Evolutionary conservation across 2,329 filamentous ascomycete species (phyloP).

Genomic region (Eutypa lata): DNA sequence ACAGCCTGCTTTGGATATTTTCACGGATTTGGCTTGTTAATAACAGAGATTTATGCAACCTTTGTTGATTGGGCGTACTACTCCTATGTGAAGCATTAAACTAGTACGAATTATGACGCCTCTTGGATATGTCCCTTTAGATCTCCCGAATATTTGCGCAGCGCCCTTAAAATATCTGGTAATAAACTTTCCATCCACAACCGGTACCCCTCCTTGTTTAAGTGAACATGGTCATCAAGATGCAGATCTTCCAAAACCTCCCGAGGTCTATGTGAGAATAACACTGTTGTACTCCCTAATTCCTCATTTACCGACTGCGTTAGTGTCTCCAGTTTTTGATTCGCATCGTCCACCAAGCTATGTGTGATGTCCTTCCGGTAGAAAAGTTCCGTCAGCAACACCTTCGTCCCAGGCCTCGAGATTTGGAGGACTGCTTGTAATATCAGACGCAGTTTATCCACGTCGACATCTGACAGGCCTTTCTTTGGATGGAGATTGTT

Average conservation of each 20-base stretch:
- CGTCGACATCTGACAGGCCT: conserved; percentile 7
- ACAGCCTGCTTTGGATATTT: no score
- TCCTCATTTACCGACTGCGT: background rate
- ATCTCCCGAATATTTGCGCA: background rate
- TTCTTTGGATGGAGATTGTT: conserved; percentile 17
- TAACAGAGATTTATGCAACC: no score
- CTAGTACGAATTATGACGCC: no score
- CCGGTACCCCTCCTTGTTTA: conserved; percentile 17
- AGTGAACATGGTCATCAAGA: conserved; percentile 19
- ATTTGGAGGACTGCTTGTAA: background rate
- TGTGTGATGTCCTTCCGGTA: conserved; percentile 15
- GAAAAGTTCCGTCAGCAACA: conserved; percentile 18
- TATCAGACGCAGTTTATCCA: background rate
- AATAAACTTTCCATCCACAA: conserved; percentile 10
- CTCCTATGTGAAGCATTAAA: no score
- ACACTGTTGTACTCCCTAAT: background rate
- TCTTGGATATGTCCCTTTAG: no score
- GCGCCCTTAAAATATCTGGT: background rate
- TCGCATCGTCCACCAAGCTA: conserved; percentile 11
- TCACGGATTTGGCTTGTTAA: no score
- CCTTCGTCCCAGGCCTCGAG: conserved; percentile 3
- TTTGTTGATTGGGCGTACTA: no score
- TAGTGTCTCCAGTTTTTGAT: conserved; percentile 2
- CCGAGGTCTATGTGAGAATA: conserved; percentile 1
- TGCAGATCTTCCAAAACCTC: conserved; percentile 1